Evolutionary conservation across 257 asterid species (phyloP).

Genomic region (Avicennia marina): DNA sequence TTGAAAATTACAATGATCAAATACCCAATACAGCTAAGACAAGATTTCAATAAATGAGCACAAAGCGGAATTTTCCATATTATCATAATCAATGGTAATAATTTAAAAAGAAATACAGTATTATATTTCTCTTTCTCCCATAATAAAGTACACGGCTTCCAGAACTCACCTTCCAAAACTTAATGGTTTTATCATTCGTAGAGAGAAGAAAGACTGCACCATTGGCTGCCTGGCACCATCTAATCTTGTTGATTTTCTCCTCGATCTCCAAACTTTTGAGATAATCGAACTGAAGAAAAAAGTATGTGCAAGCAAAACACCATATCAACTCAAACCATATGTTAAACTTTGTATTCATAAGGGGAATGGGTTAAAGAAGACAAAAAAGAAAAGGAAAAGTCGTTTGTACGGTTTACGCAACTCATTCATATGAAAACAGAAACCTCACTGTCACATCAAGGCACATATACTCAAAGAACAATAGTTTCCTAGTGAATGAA

Average conservation of each 20-base stretch:
- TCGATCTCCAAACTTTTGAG: constrained; percentile 85
- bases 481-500: background rate
- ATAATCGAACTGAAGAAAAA: constrained; percentile 65
- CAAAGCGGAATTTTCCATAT: no score
- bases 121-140: no score
- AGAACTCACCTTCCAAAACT: constrained; percentile 71
- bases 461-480: constrained; percentile 8
- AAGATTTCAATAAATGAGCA: constrained; percentile 8
- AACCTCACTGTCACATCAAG: background rate
- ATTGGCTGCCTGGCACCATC: constrained; percentile 79
- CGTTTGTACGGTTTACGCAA: background rate
- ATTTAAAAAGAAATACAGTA: no score
- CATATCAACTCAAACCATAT: constrained; percentile 19
- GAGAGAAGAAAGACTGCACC: constrained; percentile 76
- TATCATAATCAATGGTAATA: no score
- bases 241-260: constrained; percentile 86
- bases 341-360: background rate
- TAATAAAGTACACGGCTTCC: background rate
- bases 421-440: background rate
- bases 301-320: constrained; percentile 10
- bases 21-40: background rate
- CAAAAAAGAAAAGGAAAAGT: background rate
- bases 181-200: constrained; percentile 81
- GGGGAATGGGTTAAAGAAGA: background rate
- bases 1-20: background rate